phyloP scores from a whole-genome alignment of 495 filamentous ascomycete species.

The Lasiosphaeris hirsuta region DNA sequence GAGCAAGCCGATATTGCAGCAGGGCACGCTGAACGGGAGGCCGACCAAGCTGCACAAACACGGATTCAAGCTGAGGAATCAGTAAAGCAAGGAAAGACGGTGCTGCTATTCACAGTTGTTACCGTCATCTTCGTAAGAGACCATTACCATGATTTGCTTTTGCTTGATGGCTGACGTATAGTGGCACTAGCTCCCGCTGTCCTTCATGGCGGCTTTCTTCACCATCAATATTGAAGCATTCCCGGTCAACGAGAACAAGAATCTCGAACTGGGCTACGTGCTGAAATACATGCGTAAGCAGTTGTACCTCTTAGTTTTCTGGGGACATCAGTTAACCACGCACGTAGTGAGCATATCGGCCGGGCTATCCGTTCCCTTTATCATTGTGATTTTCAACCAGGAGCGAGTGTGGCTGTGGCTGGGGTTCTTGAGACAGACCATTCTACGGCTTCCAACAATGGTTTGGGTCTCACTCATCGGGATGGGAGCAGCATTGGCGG shows the following conservation, averaged over 20 bases:
- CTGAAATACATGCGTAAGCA: slow-evolving; percentile 1
- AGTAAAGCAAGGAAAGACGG: slow-evolving; percentile 1
- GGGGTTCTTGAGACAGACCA: no score
- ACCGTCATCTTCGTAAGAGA: neutral
- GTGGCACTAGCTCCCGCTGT: neutral
- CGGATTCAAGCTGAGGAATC: neutral
- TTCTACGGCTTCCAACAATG: no score
- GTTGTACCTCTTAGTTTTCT: neutral
- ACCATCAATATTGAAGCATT: neutral
- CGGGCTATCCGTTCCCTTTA: slow-evolving; percentile 1
- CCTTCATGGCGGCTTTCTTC: neutral
- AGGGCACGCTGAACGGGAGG: neutral
- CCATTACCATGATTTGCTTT: neutral
- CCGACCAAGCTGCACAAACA: neutral
- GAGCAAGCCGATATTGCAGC: neutral
- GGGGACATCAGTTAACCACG: neutral
- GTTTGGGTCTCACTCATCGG: no score
- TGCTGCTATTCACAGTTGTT: slow-evolving; percentile 1
- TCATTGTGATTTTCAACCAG: slow-evolving; percentile 6
- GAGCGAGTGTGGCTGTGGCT: neutral
- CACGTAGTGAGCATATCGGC: slow-evolving; percentile 2
- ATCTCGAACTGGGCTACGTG: slow-evolving; percentile 1
- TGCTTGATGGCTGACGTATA: neutral
- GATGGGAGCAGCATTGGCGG: no score
- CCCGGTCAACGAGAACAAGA: neutral